phyloP scores from a whole-genome alignment of 805 yeast genomes.

The Lipomyces yamadae region DNA sequence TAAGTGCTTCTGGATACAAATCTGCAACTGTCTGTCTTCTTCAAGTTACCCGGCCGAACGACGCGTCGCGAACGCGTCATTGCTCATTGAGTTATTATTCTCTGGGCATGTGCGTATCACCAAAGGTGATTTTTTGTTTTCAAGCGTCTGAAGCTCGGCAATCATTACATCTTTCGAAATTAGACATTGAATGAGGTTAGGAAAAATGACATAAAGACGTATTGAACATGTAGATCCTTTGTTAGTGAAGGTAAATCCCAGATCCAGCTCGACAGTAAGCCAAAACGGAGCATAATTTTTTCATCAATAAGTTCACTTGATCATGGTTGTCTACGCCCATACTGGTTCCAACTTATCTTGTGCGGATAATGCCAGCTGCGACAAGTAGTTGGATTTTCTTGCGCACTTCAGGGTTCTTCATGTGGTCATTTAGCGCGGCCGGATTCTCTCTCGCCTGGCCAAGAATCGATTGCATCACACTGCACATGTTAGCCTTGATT shows the following conservation, averaged over 20 bases:
- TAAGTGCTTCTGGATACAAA: no score
- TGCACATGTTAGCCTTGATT: not conserved
- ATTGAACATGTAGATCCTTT: not conserved
- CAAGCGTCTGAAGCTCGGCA: no score
- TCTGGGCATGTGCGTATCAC: no score
- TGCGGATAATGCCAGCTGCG: conserved; percentile 96
- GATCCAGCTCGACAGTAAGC: not conserved
- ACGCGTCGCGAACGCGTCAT: no score
- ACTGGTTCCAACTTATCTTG: conserved; percentile 26
- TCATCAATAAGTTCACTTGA: not conserved
- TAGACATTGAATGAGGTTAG: not conserved
- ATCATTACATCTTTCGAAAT: no score
- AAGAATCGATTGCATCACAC: conserved; percentile 89
- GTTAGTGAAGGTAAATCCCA: not conserved
- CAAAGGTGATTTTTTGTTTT: no score
- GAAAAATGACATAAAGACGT: not conserved
- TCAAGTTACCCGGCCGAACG: no score
- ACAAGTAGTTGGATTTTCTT: conserved; percentile 85
- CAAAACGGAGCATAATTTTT: not conserved
- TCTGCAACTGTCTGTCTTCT: no score
- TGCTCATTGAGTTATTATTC: no score
- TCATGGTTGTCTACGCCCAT: not conserved
- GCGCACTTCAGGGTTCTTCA: conserved; percentile 92
- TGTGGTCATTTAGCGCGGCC: conserved; percentile 95
- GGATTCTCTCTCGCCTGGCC: conserved; percentile 95